A percentile compares a stretch with the other conserved stretches of the same genome.
Conservation (phyloP, 2,329 filamentous ascomycete genomes). For the Cladobotryum protrusum region DNA sequence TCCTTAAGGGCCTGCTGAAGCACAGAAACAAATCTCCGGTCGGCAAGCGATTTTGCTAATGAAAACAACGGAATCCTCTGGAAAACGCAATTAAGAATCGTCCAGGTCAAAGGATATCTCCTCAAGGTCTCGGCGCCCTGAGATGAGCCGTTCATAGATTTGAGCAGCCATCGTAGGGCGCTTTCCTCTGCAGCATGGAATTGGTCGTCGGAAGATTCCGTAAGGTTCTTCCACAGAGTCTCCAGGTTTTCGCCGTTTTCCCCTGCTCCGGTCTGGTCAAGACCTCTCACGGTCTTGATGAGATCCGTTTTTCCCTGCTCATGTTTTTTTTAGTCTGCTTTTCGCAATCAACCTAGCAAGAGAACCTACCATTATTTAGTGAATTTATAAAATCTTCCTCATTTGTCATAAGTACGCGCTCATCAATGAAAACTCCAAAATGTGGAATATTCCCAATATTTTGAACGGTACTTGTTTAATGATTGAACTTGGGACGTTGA, state of each 20-base stretch:
- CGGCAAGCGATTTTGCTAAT: conserved; percentile 63
- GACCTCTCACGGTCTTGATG: conserved; percentile 47
- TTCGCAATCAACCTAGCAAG: conserved; percentile 1
- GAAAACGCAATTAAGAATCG: conserved; percentile 54
- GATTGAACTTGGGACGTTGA: background rate
- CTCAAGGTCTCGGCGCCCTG: conserved; percentile 46
- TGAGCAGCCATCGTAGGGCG: conserved; percentile 57
- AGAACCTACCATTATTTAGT: background rate
- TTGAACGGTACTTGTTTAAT: background rate
- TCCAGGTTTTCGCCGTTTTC: conserved; percentile 41
- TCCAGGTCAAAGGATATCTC: conserved; percentile 54
- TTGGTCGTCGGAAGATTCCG: conserved; percentile 32
- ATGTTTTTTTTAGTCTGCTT: conserved; percentile 9
- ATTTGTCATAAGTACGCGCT: too few species aligned
- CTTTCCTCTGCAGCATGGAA: conserved; percentile 52
- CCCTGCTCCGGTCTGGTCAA: conserved; percentile 46
- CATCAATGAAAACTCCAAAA: conserved; percentile 3
- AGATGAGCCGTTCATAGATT: conserved; percentile 48
- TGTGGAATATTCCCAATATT: conserved; percentile 3
- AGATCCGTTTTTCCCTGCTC: conserved; percentile 33
- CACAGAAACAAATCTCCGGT: conserved; percentile 60
- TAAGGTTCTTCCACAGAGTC: conserved; percentile 44
- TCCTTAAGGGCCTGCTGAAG: conserved; percentile 62
- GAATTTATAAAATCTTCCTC: too few species aligned
- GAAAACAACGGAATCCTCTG: conserved; percentile 61